A percentile compares a stretch with the other conserved stretches of the same genome.
phyloP scores from a whole-genome alignment of 140 eudicot genomes.

The Oenanthe javanica region DNA sequence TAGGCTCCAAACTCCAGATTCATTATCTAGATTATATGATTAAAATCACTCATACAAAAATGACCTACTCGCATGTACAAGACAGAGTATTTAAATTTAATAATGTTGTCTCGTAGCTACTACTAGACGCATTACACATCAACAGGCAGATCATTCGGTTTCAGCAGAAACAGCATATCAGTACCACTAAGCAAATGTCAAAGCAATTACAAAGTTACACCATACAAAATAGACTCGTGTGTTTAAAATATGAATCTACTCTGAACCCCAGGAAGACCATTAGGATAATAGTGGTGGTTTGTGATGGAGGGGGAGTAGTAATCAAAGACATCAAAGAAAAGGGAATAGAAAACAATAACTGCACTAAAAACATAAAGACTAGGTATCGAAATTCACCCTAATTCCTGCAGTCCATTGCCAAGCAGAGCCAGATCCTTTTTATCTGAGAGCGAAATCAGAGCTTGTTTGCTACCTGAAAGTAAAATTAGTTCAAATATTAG shows the following conservation, averaged over 20 bases:
- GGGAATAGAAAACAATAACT: neutral
- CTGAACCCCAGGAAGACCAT: neutral
- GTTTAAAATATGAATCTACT: neutral
- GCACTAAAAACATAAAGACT: neutral
- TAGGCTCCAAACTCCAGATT: neutral
- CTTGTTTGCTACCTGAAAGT: conserved; percentile 66
- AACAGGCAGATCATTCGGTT: neutral
- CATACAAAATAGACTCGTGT: neutral
- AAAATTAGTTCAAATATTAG: neutral
- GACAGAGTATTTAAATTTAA: neutral
- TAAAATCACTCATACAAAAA: neutral
- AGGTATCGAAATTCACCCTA: conserved; percentile 48
- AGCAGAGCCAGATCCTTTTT: conserved; percentile 71
- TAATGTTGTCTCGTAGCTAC: neutral
- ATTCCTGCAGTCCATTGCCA: conserved; percentile 73
- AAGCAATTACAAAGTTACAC: neutral
- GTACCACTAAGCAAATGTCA: neutral
- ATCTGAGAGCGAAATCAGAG: conserved; percentile 80
- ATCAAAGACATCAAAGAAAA: neutral
- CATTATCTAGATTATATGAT: neutral
- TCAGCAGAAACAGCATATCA: neutral
- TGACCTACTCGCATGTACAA: neutral
- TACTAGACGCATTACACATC: neutral
- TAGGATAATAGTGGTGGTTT: neutral
- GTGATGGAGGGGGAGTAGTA: neutral